Evolutionary conservation across 495 filamentous ascomycete genomes (phyloP), one percentile per base, ranked within the genome.

Genomic region (Penicillium mononematosum): DNA sequence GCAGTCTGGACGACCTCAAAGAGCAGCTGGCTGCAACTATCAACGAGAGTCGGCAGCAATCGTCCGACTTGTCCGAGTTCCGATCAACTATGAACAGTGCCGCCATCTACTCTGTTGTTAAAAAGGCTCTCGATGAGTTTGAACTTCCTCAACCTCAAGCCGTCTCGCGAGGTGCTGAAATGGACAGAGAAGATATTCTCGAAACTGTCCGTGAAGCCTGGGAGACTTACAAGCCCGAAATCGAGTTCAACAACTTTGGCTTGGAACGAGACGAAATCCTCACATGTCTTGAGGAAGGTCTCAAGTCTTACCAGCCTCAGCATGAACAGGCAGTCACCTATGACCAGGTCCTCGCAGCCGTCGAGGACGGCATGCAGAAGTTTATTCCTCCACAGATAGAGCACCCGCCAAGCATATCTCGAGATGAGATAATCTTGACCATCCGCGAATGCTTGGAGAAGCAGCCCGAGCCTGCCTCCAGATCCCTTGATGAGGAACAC

Each of bases 191-290:
- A 53, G 90, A 91, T 38, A 90, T 97, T 31, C 75, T 97, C 0
- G 84, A 89, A 1, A 90, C 91, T 0, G 88, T 97, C 6, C 84
- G 85, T 52, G 91, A 96, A 52, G 91, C 89, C 3, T 95, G 89
- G 85, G 91, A 96, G 63, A 87, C 84, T 5, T 95, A 92, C 72
- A 92, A 93, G 69, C 92, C 92, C 1, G 89, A 97, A 58, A 91
- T 97, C 39, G 88, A 93, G 62, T 73, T 95, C 12, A 86, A 96
- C 61, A 90, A 95, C 63, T 90, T 92, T 57, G 92, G 91, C 8
- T 75, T 97, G 8, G 91, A 96, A 63, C 80, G 90, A 7, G 90
- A 95, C 20, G 92, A 97, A 60, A 87, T 97, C 29, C 80, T 97
- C 1, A 83, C 88, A 29, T 92, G 89, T 60, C 77, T 97, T 22